Evolutionary conservation across 164 flowering plant species (phyloP).

Genomic region (Santalum album): DNA sequence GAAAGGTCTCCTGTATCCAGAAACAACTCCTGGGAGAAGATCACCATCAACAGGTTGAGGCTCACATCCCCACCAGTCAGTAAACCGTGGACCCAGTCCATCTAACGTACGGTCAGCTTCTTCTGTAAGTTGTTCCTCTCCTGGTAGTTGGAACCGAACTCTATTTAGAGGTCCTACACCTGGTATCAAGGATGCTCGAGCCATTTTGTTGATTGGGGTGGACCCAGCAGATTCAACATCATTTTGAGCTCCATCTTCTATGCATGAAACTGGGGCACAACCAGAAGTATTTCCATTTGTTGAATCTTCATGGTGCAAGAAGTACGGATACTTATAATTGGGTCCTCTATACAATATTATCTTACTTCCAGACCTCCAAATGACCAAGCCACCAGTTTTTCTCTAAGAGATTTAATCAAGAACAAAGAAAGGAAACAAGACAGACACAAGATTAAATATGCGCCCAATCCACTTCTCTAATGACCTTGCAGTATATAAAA

Average conservation of each 20-base stretch:
- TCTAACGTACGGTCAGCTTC: slow-evolving; percentile 75
- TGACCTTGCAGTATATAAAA: not conserved
- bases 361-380: slow-evolving; percentile 90
- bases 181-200: slow-evolving; percentile 30
- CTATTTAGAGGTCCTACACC: slow-evolving; percentile 77
- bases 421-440: not conserved
- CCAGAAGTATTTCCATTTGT: slow-evolving; percentile 13
- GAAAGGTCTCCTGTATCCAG: slow-evolving; percentile 77
- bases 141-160: slow-evolving; percentile 75
- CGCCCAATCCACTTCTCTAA: not conserved
- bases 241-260: slow-evolving; percentile 15
- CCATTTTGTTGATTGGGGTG: slow-evolving; percentile 12
- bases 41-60: slow-evolving; percentile 98
- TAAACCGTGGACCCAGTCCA: slow-evolving; percentile 90
- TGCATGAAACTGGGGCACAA: slow-evolving; percentile 9
- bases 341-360: slow-evolving; percentile 78
- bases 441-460: not conserved
- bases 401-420: slow-evolving; percentile 38
- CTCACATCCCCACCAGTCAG: slow-evolving; percentile 95
- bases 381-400: slow-evolving; percentile 89
- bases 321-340: slow-evolving; percentile 82
- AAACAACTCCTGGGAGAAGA: slow-evolving; percentile 76
- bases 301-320: slow-evolving; percentile 22
- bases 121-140: slow-evolving; percentile 65
- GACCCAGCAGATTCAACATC: slow-evolving; percentile 15